A percentile compares a stretch with the other conserved stretches of the same genome.
phyloP scores from a whole-genome alignment of 208 protist genomes.

The Endotrypanum monterogeii region DNA sequence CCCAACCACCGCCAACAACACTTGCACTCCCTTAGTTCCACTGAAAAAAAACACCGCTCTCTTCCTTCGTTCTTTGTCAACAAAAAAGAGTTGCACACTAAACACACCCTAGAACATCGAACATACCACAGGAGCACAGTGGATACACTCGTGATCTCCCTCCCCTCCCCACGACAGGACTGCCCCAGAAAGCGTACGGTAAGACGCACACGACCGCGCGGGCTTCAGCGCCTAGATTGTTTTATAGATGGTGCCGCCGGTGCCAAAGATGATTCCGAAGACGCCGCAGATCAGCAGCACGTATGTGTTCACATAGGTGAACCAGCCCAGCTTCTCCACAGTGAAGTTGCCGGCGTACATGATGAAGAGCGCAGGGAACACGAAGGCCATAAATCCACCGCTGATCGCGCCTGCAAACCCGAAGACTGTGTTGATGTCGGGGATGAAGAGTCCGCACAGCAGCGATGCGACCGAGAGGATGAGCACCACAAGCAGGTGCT shows the following conservation, averaged over 20 bases:
- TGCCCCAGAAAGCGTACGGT: no score
- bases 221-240: conserved; percentile 3
- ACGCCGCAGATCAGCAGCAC: conserved; percentile 43
- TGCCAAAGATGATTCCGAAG: conserved; percentile 36
- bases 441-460: conserved; percentile 70
- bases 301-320: conserved; percentile 61
- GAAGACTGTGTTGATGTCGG: conserved; percentile 70
- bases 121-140: no score
- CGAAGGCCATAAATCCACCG: conserved; percentile 59
- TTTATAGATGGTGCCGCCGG: conserved; percentile 33
- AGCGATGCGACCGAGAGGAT: conserved; percentile 36
- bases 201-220: no score
- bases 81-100: no score
- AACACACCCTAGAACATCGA: no score
- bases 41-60: no score
- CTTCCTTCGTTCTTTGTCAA: no score
- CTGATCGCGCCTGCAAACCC: conserved; percentile 53
- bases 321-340: conserved; percentile 37
- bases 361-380: conserved; percentile 57
- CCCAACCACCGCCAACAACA: no score
- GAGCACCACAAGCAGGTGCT: conserved; percentile 39
- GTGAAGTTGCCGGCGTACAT: conserved; percentile 64
- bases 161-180: no score
- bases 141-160: no score
- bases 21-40: no score